These are phyloP conservation scores for Hemileccinum rubropunctum DNA, from an alignment of 768 basidiomycete genomes.

Conservation along the genomic window DNA sequence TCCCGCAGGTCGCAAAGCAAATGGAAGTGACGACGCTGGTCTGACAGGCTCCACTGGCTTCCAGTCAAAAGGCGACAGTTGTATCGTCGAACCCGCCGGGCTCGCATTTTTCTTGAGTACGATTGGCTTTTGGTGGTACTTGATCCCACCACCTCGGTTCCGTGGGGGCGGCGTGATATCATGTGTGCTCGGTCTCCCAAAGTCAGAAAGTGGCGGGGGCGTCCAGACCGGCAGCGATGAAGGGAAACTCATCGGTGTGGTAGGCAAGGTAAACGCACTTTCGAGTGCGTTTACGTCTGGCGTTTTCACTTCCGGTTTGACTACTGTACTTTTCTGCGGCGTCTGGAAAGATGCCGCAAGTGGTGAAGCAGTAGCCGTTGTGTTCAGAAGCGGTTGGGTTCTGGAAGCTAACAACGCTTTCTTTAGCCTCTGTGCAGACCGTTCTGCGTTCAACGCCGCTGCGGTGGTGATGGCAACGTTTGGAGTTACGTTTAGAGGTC, in stretches of 20 bases:
- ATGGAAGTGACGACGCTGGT: conserved; percentile 24
- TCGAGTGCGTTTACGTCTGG: conserved; percentile 4
- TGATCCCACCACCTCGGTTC: conserved; percentile 19
- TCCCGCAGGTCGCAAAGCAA: conserved; percentile 20
- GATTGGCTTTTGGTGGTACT: conserved; percentile 37
- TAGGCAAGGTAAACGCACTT: conserved; percentile 10
- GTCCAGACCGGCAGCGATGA: conserved; percentile 22
- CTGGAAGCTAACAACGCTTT: conserved; percentile 58
- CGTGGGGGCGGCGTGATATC: conserved; percentile 23
- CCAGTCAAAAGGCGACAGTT: conserved; percentile 23
- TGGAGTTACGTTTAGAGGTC: conserved; percentile 50
- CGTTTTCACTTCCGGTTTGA: conserved; percentile 3
- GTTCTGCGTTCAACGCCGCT: conserved; percentile 79
- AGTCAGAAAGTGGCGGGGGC: conserved; percentile 12
- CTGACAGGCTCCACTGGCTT: conserved; percentile 22
- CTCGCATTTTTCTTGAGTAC: conserved; percentile 26
- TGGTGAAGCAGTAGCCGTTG: conserved; percentile 35
- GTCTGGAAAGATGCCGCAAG: conserved; percentile 27
- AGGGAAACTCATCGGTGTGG: conserved; percentile 26
- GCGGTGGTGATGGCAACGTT: conserved; percentile 73
- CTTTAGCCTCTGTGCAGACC: conserved; percentile 69
- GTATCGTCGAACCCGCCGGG: conserved; percentile 5
- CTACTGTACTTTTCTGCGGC: conserved; percentile 24
- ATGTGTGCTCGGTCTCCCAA: conserved; percentile 12
- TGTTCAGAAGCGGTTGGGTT: conserved; percentile 66